Conservation (phyloP, 148 eudicot species). For the Camellia sinensis region DNA sequence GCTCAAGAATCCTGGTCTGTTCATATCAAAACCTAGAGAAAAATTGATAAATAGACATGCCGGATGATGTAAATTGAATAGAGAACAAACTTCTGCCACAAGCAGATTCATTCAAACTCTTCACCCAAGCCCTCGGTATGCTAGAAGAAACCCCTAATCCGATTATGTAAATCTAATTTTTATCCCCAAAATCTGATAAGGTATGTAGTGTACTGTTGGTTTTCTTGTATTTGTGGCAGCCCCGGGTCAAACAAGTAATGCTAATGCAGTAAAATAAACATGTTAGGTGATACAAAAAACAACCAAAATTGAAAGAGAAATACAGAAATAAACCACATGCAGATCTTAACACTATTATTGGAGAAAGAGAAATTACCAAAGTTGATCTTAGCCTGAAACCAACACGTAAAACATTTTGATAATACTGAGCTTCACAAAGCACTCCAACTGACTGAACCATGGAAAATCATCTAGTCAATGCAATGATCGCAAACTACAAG, state of each 20-base stretch:
- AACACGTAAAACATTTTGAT: slow-evolving; percentile 58
- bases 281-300: neutral
- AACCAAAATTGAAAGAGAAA: neutral
- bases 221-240: too few relatives aligned
- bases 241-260: neutral
- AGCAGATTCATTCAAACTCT: slow-evolving; percentile 2
- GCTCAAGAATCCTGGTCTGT: neutral
- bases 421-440: slow-evolving; percentile 61
- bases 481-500: neutral
- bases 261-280: neutral
- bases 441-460: slow-evolving; percentile 49
- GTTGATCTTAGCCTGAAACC: slow-evolving; percentile 63
- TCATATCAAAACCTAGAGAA: neutral
- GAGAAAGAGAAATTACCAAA: slow-evolving; percentile 33
- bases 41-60: neutral
- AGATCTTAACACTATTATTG: neutral
- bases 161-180: neutral
- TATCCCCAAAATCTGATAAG: too few relatives aligned
- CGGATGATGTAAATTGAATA: neutral
- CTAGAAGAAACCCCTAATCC: neutral
- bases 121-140: neutral
- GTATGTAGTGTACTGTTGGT: neutral
- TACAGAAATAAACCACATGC: neutral
- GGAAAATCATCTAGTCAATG: slow-evolving; percentile 8
- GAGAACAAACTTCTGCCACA: neutral